Percentiles rank a stretch among this genome's conserved stretches.
phyloP scores from a whole-genome alignment of 805 yeast species.

The Saccharomyces paradoxus region DNA sequence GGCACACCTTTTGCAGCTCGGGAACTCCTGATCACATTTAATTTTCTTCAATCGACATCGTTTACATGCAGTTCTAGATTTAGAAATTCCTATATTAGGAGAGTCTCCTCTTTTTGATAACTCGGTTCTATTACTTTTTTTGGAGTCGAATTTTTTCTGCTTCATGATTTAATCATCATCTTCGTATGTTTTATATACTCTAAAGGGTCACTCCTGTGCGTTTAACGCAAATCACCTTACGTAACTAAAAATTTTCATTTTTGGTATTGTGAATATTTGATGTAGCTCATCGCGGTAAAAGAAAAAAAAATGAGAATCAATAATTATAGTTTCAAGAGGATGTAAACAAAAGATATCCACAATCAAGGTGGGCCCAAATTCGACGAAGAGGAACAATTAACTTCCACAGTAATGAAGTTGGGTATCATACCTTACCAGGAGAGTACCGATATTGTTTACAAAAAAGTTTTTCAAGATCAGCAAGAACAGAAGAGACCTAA shows the following conservation, averaged over 20 bases:
- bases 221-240: background rate
- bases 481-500: constrained; percentile 11
- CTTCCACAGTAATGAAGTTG: constrained; percentile 15
- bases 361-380: background rate
- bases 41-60: constrained; percentile 66
- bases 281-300: background rate
- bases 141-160: background rate
- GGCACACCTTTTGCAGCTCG: constrained; percentile 48
- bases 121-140: background rate
- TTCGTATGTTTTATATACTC: background rate
- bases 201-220: background rate
- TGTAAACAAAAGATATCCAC: background rate
- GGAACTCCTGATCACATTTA: constrained; percentile 52
- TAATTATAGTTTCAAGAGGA: background rate
- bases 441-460: constrained; percentile 20
- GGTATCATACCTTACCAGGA: constrained; percentile 25
- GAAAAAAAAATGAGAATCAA: background rate
- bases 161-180: background rate
- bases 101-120: constrained; percentile 8
- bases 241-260: background rate
- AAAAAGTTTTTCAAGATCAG: background rate
- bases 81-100: constrained; percentile 38
- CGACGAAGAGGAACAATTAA: background rate
- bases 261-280: background rate
- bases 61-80: constrained; percentile 77